phyloP scores from a whole-genome alignment of 495 filamentous ascomycete species.

The Trichoderma asperelloides region DNA sequence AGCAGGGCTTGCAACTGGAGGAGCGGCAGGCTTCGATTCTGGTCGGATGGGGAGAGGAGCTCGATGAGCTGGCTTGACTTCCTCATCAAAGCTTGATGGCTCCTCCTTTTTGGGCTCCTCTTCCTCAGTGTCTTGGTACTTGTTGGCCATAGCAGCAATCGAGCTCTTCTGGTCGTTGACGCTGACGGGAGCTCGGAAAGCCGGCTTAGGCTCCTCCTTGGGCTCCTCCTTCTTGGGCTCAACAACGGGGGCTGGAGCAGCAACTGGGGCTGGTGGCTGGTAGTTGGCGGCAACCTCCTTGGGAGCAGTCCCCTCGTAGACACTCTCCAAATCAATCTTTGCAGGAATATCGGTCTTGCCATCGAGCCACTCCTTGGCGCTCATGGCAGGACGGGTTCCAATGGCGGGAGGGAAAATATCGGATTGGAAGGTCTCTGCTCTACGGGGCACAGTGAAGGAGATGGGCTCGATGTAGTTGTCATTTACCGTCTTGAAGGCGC shows the following conservation, averaged over 20 bases:
- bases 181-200: slow-evolving; percentile 47
- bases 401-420: slow-evolving; percentile 87
- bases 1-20: slow-evolving; percentile 20
- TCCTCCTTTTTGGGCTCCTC: slow-evolving; percentile 50
- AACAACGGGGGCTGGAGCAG: slow-evolving; percentile 38
- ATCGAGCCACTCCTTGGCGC: slow-evolving; percentile 70
- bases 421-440: slow-evolving; percentile 94
- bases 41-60: slow-evolving; percentile 23
- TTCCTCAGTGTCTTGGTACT: slow-evolving; percentile 69
- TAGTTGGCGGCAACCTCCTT: slow-evolving; percentile 64
- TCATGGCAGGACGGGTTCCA: slow-evolving; percentile 70
- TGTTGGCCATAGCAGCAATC: slow-evolving; percentile 73
- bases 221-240: slow-evolving; percentile 47
- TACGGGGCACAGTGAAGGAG: slow-evolving; percentile 91
- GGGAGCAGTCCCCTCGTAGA: slow-evolving; percentile 76
- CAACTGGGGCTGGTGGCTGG: slow-evolving; percentile 45
- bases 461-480: slow-evolving; percentile 92
- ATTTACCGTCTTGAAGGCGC: slow-evolving; percentile 93
- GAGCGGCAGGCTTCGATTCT: slow-evolving; percentile 18
- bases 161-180: slow-evolving; percentile 78
- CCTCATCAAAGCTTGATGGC: slow-evolving; percentile 74
- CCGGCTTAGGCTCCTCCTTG: slow-evolving; percentile 33
- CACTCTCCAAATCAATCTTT: slow-evolving; percentile 85
- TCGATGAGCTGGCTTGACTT: slow-evolving; percentile 48
- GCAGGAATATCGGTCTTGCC: slow-evolving; percentile 77